phyloP scores from a whole-genome alignment of 2,329 filamentous ascomycete genomes.

The Fusarium sp. region DNA sequence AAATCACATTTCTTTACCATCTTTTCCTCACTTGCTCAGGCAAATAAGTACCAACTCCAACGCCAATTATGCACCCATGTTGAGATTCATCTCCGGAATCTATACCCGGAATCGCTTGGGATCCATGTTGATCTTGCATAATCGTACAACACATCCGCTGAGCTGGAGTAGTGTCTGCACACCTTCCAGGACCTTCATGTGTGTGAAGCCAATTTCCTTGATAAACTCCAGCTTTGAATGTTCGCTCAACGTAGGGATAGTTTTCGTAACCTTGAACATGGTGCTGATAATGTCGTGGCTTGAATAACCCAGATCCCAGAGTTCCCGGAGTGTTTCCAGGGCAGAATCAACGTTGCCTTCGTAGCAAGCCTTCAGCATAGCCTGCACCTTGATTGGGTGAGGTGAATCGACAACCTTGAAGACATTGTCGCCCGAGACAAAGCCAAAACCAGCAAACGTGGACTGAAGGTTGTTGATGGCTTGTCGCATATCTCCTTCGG shows the following conservation, averaged over 20 bases:
- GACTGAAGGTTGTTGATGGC: conserved; percentile 99
- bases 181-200: conserved; percentile 99
- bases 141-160: conserved; percentile 88
- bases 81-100: conserved; percentile 6
- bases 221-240: conserved; percentile 98
- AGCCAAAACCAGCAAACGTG: conserved; percentile 92
- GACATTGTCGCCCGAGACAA: conserved; percentile 97
- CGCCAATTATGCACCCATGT: conserved; percentile 31
- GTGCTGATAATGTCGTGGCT: conserved; percentile 99
- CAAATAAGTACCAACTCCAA: conserved; percentile 43
- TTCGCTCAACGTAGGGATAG: conserved; percentile 90
- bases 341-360: conserved; percentile 92
- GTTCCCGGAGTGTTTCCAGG: conserved; percentile 85
- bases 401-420: conserved; percentile 98
- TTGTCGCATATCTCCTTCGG: conserved; percentile 98
- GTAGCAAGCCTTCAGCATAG: conserved; percentile 97
- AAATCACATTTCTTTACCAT: conserved; percentile 40
- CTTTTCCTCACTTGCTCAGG: conserved; percentile 34
- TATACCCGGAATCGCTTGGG: conserved; percentile 77
- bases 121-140: conserved; percentile 98
- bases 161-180: conserved; percentile 95
- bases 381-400: conserved; percentile 97
- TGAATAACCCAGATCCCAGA: conserved; percentile 97
- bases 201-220: conserved; percentile 97
- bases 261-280: conserved; percentile 99